phyloP scores from a whole-genome alignment of 1,139 yeast species.

The Yamadazyma buinensis region DNA sequence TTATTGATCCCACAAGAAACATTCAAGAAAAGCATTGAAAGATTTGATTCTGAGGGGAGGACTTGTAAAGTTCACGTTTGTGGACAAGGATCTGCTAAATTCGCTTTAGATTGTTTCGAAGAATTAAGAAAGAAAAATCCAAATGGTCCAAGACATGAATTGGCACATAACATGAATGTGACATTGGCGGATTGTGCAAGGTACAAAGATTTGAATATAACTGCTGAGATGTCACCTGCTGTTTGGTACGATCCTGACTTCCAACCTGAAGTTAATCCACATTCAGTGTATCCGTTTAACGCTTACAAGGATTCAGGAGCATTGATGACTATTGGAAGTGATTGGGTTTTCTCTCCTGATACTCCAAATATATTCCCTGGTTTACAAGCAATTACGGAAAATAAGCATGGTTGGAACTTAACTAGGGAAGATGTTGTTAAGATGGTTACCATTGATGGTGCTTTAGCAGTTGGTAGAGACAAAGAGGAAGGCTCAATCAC shows the following conservation, averaged over 20 bases:
- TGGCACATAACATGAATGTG: constrained; percentile 21
- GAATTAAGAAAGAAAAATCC: constrained; percentile 17
- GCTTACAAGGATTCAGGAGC: constrained; percentile 18
- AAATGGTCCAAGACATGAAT: constrained; percentile 19
- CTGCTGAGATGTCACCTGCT: constrained; percentile 22
- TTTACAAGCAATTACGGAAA: constrained; percentile 19
- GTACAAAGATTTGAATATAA: constrained; percentile 16
- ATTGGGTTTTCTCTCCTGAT: constrained; percentile 22
- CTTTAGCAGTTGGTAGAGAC: constrained; percentile 17
- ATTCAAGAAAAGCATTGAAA: constrained; percentile 16
- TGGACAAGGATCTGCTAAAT: constrained; percentile 20
- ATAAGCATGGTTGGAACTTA: constrained; percentile 21
- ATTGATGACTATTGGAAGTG: constrained; percentile 19
- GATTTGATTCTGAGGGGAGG: constrained; percentile 19
- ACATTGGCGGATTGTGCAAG: constrained; percentile 17
- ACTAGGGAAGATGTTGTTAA: constrained; percentile 17
- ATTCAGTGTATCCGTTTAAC: constrained; percentile 21
- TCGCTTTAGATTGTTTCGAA: constrained; percentile 20
- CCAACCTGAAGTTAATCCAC: constrained; percentile 19
- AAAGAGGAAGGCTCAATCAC: constrained; percentile 16
- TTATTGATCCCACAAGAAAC: constrained; percentile 19
- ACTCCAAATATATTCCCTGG: constrained; percentile 22
- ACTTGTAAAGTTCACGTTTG: constrained; percentile 20
- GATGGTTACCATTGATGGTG: constrained; percentile 19
- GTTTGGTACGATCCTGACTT: constrained; percentile 20